These are phyloP conservation scores for Colletotrichum theobromicola DNA, from an alignment of 2,329 filamentous ascomycete genomes.

Conservation along the genomic window DNA sequence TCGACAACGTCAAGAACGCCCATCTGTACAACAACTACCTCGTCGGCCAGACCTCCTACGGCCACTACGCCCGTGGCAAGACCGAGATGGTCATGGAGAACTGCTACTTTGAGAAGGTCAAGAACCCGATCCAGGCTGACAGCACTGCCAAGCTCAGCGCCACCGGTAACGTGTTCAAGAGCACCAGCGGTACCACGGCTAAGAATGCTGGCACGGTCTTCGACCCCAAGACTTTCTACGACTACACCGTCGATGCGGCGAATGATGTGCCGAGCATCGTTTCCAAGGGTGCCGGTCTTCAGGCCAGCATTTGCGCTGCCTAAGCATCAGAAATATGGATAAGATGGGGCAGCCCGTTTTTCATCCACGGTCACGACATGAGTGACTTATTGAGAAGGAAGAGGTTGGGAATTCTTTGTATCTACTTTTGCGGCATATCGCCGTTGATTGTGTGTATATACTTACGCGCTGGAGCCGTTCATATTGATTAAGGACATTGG, in stretches of 20 bases:
- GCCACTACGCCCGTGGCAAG: slow-evolving; percentile 28
- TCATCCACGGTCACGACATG: not conserved
- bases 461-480: not conserved
- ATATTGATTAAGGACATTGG: not conserved
- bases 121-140: slow-evolving; percentile 25
- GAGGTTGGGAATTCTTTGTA: not conserved
- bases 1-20: slow-evolving; percentile 28
- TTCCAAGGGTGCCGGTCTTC: slow-evolving; percentile 23
- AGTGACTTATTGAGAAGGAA: too few relatives aligned
- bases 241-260: slow-evolving; percentile 22
- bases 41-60: slow-evolving; percentile 26
- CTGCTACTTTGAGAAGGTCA: slow-evolving; percentile 27
- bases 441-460: not conserved
- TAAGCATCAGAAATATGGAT: not conserved
- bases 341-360: not conserved
- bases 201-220: slow-evolving; percentile 18
- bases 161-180: slow-evolving; percentile 20
- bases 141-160: slow-evolving; percentile 15
- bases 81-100: slow-evolving; percentile 30
- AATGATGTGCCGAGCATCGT: slow-evolving; percentile 27
- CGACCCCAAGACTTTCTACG: slow-evolving; percentile 16
- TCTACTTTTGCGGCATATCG: not conserved
- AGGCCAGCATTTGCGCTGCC: slow-evolving; percentile 25
- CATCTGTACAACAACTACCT: slow-evolving; percentile 34
- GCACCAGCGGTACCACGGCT: slow-evolving; percentile 11